These are phyloP conservation scores for Paramecium biaurelia DNA, from an alignment of 73 alveolate genomes.

Conservation along the genomic window DNA sequence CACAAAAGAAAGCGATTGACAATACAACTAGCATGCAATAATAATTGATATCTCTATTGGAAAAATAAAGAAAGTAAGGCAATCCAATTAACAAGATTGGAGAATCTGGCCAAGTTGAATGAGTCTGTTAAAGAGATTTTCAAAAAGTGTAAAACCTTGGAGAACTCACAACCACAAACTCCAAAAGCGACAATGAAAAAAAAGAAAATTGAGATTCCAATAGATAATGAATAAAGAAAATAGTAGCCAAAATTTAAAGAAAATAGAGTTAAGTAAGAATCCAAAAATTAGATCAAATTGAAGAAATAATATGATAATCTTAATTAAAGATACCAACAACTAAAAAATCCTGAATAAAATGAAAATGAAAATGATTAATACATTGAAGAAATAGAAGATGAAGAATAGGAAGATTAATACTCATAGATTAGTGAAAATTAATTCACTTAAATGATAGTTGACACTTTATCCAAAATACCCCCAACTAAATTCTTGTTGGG, in stretches of 20 bases:
- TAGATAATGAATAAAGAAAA: background rate
- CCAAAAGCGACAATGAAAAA: constrained; percentile 27
- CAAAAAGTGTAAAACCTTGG: constrained; percentile 19
- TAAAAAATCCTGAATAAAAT: background rate
- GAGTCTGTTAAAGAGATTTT: constrained; percentile 41
- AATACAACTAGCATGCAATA: background rate
- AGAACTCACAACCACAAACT: constrained; percentile 35
- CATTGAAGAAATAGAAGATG: background rate
- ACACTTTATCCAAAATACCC: background rate
- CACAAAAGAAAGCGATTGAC: background rate
- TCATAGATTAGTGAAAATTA: background rate
- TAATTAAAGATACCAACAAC: background rate
- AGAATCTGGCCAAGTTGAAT: constrained; percentile 16
- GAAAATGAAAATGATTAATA: background rate
- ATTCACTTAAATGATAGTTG: background rate
- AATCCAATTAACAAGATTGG: constrained; percentile 8
- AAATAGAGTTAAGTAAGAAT: background rate
- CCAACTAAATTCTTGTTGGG: constrained; percentile 5
- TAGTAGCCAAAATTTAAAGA: background rate
- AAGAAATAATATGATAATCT: background rate
- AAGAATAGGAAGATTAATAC: background rate
- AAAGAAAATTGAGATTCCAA: background rate
- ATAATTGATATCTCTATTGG: background rate
- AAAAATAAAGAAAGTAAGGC: constrained; percentile 27
- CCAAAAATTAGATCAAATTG: background rate